A percentile compares a stretch with the other conserved stretches of the same genome.
Conservation (phyloP, 2,329 filamentous ascomycete species). For the Neoarthrinium moseri region DNA sequence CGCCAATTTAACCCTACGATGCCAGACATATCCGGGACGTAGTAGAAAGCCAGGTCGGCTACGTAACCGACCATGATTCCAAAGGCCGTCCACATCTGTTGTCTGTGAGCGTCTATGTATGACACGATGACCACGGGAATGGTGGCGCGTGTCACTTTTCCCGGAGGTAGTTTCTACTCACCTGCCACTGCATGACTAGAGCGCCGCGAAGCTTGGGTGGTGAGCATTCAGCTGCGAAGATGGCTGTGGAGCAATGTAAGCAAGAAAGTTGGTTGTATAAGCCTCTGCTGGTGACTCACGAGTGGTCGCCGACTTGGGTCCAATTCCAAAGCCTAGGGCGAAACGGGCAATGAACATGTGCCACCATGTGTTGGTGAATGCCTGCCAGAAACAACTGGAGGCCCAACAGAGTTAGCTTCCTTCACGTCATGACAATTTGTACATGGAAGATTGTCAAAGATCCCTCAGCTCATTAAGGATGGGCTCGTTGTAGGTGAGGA, state of each 20-base stretch:
- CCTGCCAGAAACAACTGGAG: conserved; percentile 29
- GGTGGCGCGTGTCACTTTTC: no score
- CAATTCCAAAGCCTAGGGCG: conserved; percentile 67
- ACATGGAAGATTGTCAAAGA: no score
- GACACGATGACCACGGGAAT: no score
- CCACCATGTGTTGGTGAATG: conserved; percentile 47
- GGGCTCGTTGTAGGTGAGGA: no score
- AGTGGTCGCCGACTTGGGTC: conserved; percentile 68
- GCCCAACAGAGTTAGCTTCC: no score
- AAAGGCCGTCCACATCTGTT: conserved; percentile 50
- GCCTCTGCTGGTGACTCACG: conserved; percentile 26
- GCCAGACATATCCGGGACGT: conserved; percentile 46
- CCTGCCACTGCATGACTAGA: conserved; percentile 59
- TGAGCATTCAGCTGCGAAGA: conserved; percentile 68
- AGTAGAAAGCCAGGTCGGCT: conserved; percentile 61
- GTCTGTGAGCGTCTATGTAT: no score
- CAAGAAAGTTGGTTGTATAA: background rate
- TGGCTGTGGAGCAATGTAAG: conserved; percentile 35
- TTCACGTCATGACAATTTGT: no score
- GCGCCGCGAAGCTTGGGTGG: conserved; percentile 64
- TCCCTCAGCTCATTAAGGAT: no score
- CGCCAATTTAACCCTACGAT: conserved; percentile 64
- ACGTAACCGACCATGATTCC: conserved; percentile 58
- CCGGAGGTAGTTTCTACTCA: no score
- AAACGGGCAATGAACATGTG: conserved; percentile 72